A percentile compares a stretch with the other conserved stretches of the same genome.
Evolutionary conservation across 768 basidiomycete species (phyloP).

Genomic region (Tulasnella sp.): DNA sequence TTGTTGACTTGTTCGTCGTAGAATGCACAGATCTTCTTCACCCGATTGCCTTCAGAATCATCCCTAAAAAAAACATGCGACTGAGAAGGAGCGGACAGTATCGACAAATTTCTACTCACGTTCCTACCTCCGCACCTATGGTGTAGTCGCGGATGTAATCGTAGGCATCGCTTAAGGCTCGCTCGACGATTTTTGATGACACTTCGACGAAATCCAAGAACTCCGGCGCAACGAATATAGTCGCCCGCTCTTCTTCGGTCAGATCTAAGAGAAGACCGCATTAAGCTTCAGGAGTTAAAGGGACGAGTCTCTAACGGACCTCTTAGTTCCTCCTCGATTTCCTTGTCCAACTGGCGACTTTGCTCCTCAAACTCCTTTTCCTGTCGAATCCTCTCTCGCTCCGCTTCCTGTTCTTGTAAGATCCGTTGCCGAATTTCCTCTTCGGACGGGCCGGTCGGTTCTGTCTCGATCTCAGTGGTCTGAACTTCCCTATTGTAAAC

Average conservation of each 20-base stretch:
- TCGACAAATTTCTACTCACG: constrained; percentile 40
- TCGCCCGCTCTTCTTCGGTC: constrained; percentile 71
- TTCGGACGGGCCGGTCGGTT: constrained; percentile 41
- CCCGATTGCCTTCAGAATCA: constrained; percentile 78
- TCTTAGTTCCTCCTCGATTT: constrained; percentile 78
- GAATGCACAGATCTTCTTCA: constrained; percentile 92
- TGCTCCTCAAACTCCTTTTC: constrained; percentile 78
- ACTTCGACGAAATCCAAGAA: constrained; percentile 91
- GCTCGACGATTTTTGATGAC: constrained; percentile 88
- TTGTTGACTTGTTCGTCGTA: constrained; percentile 83
- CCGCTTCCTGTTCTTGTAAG: constrained; percentile 54
- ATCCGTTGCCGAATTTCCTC: constrained; percentile 68
- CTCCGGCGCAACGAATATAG: constrained; percentile 77
- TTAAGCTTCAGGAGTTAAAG: neutral
- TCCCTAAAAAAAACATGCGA: constrained; percentile 39
- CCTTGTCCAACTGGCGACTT: constrained; percentile 68
- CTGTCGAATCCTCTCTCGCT: constrained; percentile 40
- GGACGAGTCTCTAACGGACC: constrained; percentile 33
- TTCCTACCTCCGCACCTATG: constrained; percentile 71
- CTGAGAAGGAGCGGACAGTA: neutral
- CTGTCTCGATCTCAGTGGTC: constrained; percentile 55
- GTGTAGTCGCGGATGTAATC: constrained; percentile 97
- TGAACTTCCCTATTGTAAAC: constrained; percentile 80
- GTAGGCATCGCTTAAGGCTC: constrained; percentile 89
- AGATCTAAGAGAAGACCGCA: constrained; percentile 42